These are phyloP conservation scores for Colletotrichum magnum DNA, from an alignment of 2,329 filamentous ascomycete species.

Conservation along the genomic window DNA sequence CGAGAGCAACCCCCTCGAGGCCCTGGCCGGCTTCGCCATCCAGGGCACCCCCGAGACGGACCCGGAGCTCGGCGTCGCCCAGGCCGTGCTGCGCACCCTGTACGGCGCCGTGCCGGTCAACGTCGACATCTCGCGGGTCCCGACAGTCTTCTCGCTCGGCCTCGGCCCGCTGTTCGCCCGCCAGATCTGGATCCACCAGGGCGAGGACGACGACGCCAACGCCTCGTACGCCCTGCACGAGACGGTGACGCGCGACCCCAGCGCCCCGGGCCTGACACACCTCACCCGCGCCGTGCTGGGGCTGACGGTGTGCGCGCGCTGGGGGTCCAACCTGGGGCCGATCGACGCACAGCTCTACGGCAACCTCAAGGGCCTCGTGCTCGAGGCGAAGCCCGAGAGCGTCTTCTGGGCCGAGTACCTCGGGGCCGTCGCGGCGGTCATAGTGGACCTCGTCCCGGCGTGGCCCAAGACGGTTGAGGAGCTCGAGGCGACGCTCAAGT, in stretches of 20 bases:
- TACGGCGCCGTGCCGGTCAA: slow-evolving; percentile 58
- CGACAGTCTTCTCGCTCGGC: slow-evolving; percentile 59
- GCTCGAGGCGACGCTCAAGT: slow-evolving; percentile 57
- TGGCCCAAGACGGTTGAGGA: slow-evolving; percentile 54
- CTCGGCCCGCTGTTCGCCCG: slow-evolving; percentile 61
- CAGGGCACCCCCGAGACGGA: slow-evolving; percentile 37
- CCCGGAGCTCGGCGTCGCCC: slow-evolving; percentile 49
- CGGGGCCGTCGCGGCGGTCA: slow-evolving; percentile 61
- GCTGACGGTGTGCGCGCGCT: slow-evolving; percentile 80
- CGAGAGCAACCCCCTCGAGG: slow-evolving; percentile 74
- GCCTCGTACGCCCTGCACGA: slow-evolving; percentile 80
- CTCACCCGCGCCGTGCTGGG: slow-evolving; percentile 78
- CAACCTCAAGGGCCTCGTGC: slow-evolving; percentile 59
- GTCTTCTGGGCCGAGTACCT: slow-evolving; percentile 69
- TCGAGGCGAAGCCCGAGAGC: slow-evolving; percentile 53
- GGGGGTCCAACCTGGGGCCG: slow-evolving; percentile 73
- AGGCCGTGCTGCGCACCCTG: slow-evolving; percentile 56
- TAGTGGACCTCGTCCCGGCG: slow-evolving; percentile 59
- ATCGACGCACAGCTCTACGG: slow-evolving; percentile 60
- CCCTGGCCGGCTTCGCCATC: slow-evolving; percentile 47
- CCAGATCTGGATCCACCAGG: slow-evolving; percentile 66
- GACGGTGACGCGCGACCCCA: slow-evolving; percentile 77
- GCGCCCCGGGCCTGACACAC: slow-evolving; percentile 82
- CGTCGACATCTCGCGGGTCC: slow-evolving; percentile 51
- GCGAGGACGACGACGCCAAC: slow-evolving; percentile 65